A percentile compares a stretch with the other conserved stretches of the same genome.
Evolutionary conservation across 148 eudicot genomes (phyloP).

Genomic region (Nepenthes mirabilis): DNA sequence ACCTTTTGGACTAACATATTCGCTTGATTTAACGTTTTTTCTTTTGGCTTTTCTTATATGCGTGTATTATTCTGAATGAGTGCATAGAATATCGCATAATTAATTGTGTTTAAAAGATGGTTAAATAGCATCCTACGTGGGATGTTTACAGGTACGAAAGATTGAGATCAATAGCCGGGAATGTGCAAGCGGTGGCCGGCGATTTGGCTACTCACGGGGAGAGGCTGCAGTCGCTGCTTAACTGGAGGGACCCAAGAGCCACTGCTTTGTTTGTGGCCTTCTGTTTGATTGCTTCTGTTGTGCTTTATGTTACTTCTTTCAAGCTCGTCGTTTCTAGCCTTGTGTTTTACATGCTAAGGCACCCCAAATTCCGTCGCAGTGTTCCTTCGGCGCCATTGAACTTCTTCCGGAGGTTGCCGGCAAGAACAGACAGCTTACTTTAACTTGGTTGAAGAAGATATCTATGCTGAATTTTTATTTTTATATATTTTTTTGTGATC

Average conservation of each 20-base stretch:
- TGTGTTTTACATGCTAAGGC: not conserved
- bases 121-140: too few species aligned
- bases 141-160: slow-evolving; percentile 4
- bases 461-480: too few species aligned
- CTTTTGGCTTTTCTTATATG: too few species aligned
- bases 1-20: too few species aligned
- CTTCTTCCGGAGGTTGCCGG: slow-evolving; percentile 10
- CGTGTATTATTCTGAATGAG: too few species aligned
- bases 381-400: slow-evolving; percentile 2
- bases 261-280: not conserved
- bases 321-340: not conserved
- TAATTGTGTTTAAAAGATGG: too few species aligned
- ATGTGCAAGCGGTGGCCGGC: slow-evolving; percentile 7
- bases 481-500: too few species aligned
- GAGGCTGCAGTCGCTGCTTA: slow-evolving; percentile 5
- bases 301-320: slow-evolving; percentile 4
- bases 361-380: slow-evolving; percentile 6
- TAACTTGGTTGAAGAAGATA: not conserved
- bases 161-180: slow-evolving; percentile 3
- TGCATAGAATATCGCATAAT: too few species aligned
- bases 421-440: slow-evolving; percentile 2
- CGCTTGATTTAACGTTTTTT: too few species aligned
- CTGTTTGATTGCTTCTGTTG: slow-evolving; percentile 1
- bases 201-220: slow-evolving; percentile 8
- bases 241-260: slow-evolving; percentile 10